Conservation (phyloP, 805 yeast genomes). For the Monosporozyma yasuniensis region DNA sequence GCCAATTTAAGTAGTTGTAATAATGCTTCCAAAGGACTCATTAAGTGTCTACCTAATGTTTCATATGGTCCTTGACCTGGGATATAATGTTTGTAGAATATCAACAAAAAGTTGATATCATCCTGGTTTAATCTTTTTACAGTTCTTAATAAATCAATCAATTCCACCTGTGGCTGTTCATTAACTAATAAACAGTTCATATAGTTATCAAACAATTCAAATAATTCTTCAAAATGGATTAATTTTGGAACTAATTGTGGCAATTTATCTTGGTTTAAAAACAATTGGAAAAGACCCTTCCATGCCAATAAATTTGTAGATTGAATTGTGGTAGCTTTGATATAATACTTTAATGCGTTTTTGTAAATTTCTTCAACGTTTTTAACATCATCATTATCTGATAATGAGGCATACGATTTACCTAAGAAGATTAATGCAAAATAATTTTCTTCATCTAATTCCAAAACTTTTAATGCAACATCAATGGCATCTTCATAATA, state of each 20-base stretch:
- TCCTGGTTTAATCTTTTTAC: constrained; percentile 35
- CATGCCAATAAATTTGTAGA: constrained; percentile 55
- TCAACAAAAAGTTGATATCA: constrained; percentile 31
- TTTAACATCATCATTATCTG: constrained; percentile 20
- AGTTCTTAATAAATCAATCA: constrained; percentile 38
- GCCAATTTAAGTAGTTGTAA: constrained; percentile 36
- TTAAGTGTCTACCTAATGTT: constrained; percentile 39
- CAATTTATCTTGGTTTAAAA: constrained; percentile 24
- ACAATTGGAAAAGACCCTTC: constrained; percentile 63
- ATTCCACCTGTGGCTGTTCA: constrained; percentile 41
- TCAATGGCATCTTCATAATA: constrained; percentile 58
- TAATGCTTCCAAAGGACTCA: constrained; percentile 39
- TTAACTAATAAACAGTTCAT: constrained; percentile 35
- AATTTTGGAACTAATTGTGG: constrained; percentile 27
- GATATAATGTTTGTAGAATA: constrained; percentile 40
- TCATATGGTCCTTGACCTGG: constrained; percentile 54
- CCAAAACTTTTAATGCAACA: constrained; percentile 46
- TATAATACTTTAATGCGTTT: constrained; percentile 31
- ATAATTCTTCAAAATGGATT: constrained; percentile 33
- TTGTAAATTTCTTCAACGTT: not conserved
- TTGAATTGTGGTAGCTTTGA: constrained; percentile 41
- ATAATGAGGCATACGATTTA: constrained; percentile 47
- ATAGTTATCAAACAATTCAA: constrained; percentile 38
- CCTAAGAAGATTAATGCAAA: constrained; percentile 66
- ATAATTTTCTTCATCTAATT: constrained; percentile 47